A percentile compares a stretch with the other conserved stretches of the same genome.
Evolutionary conservation across 495 filamentous ascomycete species (phyloP).

Genomic region (Hypomontagnella submonticulosa): DNA sequence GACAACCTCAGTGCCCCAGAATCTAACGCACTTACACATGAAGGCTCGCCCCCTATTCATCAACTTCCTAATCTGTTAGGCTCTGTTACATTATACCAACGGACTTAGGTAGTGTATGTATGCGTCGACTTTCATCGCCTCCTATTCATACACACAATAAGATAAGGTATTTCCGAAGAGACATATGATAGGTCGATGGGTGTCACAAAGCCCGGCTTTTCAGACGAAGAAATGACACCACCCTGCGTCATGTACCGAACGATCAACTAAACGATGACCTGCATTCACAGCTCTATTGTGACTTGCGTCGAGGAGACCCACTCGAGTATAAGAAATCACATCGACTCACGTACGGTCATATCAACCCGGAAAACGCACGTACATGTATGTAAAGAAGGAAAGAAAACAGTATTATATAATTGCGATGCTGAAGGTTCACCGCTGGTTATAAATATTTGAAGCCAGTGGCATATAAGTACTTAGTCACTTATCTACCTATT

Average conservation of each 20-base stretch:
- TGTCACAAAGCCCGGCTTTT: neutral
- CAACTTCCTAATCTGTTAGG: neutral
- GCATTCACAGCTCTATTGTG: neutral
- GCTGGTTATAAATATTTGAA: no score
- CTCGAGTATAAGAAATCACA: no score
- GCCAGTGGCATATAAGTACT: no score
- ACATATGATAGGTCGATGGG: neutral
- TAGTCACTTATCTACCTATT: no score
- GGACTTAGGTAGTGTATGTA: no score
- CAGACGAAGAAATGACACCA: neutral
- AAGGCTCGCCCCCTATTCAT: neutral
- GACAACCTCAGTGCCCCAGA: neutral
- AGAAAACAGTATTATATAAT: no score
- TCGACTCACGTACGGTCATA: conserved; percentile 61
- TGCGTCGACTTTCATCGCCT: no score
- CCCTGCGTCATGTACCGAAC: neutral
- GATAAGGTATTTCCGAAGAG: neutral
- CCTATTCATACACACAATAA: conserved; percentile 5
- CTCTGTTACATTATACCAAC: conserved; percentile 6
- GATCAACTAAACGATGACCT: neutral
- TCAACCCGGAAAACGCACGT: no score
- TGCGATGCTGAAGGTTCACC: no score
- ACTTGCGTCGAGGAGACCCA: no score
- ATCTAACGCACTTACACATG: neutral
- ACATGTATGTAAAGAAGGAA: no score